Conservation (phyloP, 1,284 basidiomycete genomes). For the Hemileia vastatrix region DNA sequence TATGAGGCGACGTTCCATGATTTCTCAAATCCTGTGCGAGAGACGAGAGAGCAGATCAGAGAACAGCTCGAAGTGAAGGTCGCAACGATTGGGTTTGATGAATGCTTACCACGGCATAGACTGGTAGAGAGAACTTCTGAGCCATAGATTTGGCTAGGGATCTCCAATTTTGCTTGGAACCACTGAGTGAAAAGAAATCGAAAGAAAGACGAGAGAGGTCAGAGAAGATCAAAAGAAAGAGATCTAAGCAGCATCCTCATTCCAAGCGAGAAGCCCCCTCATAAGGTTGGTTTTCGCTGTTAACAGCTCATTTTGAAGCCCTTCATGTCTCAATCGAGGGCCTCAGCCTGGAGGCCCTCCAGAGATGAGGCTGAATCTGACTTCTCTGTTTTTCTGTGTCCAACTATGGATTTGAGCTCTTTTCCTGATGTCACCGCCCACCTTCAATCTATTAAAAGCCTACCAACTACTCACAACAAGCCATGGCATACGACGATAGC, state of each 20-base stretch:
- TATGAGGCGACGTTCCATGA: constrained; percentile 68
- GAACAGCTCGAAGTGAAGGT: neutral
- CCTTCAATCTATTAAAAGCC: no score
- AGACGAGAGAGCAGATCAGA: neutral
- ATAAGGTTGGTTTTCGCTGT: no score
- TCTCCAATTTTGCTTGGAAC: constrained; percentile 70
- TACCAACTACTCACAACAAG: constrained; percentile 48
- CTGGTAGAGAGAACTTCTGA: constrained; percentile 53
- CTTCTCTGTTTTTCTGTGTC: no score
- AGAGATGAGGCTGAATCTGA: no score
- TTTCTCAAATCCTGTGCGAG: constrained; percentile 63
- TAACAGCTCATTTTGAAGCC: no score
- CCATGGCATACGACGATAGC: constrained; percentile 50
- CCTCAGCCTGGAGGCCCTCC: no score
- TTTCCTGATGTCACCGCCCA: no score
- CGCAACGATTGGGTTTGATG: neutral
- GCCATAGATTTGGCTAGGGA: constrained; percentile 60
- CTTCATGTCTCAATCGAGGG: no score
- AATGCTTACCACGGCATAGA: constrained; percentile 59
- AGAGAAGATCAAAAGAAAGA: no score
- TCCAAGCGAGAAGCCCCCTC: no score
- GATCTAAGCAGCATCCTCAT: no score
- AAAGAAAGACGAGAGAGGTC: neutral
- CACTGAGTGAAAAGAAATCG: constrained; percentile 47
- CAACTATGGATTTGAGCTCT: no score